Percentiles rank a stretch among this genome's conserved stretches.
Conservation (phyloP, 2,329 filamentous ascomycete genomes). For the Pseudogymnoascus sp. region DNA sequence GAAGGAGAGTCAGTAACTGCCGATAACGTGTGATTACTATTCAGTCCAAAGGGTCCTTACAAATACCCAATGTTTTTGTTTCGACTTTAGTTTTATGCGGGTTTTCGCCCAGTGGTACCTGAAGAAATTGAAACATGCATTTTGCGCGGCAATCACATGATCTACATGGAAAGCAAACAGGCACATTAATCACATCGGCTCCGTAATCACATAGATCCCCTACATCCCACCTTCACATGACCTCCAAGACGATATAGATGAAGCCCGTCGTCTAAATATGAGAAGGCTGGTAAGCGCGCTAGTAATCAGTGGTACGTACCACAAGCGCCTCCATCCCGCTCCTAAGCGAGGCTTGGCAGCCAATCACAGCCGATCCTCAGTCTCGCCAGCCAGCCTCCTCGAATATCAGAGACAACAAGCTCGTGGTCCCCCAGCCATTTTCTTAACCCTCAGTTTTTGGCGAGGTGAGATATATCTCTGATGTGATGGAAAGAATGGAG, state of each 20-base stretch:
- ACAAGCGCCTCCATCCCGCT: conserved; percentile 1
- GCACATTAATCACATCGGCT: neutral
- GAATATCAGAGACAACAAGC: conserved; percentile 1
- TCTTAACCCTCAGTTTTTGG: neutral
- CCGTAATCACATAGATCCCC: neutral
- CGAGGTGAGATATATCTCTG: conserved; percentile 9
- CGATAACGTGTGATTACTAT: neutral
- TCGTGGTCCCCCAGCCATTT: conserved; percentile 8
- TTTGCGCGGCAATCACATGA: neutral
- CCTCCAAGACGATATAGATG: neutral
- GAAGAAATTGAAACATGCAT: neutral
- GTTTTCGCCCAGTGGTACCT: neutral
- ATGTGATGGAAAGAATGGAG: conserved; percentile 5
- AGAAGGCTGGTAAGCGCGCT: conserved; percentile 11
- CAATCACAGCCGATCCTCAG: conserved; percentile 3
- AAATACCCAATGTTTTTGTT: neutral
- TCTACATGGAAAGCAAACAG: neutral
- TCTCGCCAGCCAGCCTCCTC: conserved; percentile 10
- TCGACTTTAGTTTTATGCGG: neutral
- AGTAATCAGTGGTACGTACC: neutral
- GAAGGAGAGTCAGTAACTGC: neutral
- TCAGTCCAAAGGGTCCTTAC: neutral
- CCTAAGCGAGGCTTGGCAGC: neutral
- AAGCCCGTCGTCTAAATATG: neutral
- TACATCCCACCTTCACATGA: neutral